Percentiles rank a stretch among this genome's conserved stretches.
Conservation (phyloP, 2,329 filamentous ascomycete species). For the Lachnellula suecica region DNA sequence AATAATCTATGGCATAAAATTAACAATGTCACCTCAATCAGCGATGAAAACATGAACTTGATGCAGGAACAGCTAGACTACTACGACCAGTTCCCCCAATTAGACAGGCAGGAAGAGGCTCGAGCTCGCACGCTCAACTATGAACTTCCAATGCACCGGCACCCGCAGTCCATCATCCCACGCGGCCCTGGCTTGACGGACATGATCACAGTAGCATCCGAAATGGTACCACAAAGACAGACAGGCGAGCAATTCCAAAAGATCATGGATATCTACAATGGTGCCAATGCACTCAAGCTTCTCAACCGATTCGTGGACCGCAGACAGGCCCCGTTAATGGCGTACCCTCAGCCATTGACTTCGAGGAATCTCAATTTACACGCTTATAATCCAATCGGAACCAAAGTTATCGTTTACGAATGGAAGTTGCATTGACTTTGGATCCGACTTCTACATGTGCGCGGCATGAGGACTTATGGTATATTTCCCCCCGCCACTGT, state of each 20-base stretch:
- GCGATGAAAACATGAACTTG: no score
- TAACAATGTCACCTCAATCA: no score
- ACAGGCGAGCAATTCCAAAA: neutral
- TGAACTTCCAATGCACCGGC: neutral
- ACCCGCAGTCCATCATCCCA: neutral
- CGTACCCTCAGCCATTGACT: neutral
- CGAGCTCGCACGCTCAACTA: neutral
- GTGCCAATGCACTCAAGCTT: slow-evolving; percentile 3
- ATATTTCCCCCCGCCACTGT: no score
- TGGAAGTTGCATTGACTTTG: slow-evolving; percentile 2
- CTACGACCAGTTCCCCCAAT: no score
- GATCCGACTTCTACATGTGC: slow-evolving; percentile 5
- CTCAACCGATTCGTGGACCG: slow-evolving; percentile 5
- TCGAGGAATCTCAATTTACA: no score
- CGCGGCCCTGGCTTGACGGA: neutral
- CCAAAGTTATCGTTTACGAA: neutral
- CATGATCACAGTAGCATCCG: neutral
- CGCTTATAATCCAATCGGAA: neutral
- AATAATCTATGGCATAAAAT: no score
- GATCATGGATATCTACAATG: neutral
- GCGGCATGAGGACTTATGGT: no score
- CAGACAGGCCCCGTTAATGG: neutral
- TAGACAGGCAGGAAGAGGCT: no score
- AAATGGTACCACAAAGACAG: neutral
- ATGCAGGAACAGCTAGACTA: no score